Base-by-base conservation (phyloP, 768 basidiomycete species). In the Boletus rubroflammeus region DNA sequence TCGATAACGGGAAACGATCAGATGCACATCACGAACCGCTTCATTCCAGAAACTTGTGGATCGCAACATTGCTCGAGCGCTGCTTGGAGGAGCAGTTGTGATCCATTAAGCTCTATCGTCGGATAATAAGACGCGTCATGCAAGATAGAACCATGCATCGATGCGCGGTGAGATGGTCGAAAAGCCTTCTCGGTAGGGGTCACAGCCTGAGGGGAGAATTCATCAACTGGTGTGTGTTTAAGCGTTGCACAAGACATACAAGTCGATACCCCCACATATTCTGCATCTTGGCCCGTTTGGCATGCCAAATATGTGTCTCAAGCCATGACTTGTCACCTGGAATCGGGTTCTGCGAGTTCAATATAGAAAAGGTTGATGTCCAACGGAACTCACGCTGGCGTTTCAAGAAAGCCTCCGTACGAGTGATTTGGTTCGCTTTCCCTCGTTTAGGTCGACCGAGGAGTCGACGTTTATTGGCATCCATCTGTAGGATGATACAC, bases 271-370 rank as follows among this genome's bases (percentile, higher is more conserved):
- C 93, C 94, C 94, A 98, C 70, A 90, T 78, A 58, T 85, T 86
- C 61, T 86, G 80, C 96, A 98, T 98, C 57, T 87, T 84, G 85
- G 96, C 96, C 6, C 97, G 83, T 71, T 98, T 98, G 1, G 94
- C 90, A 63, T 98, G 96, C 93, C 94, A 98, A 19, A 98, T 72
- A 68, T 99, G 97, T 6, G 94, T 96, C 67, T 96, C 93, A 0
- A 99, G 82, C 96, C 96, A 98, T 13, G 79, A 75, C 69, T 98
- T 98, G 59, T 90, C 80, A 29, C 77, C 95, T 97, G 58, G 2
- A 39, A 46, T 39, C 26, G 35, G 5, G 47, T 31, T 46, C 49
- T 40, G 17, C 43, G 17, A 47, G 19, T 29, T 26, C 10, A 15
- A 41, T 7, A 31, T 15, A 6, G 9, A 45, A 41, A 5, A 35